Evolutionary conservation across 192 early-diverging fungal species (phyloP), one percentile per base, ranked within the genome.

Genomic region (Mortierella claussenii): DNA sequence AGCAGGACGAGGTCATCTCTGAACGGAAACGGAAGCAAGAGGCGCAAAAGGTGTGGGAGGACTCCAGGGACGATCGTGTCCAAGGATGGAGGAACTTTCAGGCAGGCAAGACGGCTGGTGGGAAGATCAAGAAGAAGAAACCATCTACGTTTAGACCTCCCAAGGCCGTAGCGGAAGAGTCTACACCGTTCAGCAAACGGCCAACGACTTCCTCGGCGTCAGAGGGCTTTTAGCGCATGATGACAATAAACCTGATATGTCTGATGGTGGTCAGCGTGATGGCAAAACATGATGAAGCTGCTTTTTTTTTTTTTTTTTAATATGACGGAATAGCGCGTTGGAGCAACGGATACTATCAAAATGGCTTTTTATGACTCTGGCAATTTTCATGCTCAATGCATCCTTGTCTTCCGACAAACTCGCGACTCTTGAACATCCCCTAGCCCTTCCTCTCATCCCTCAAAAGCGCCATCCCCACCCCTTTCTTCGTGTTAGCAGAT

Each of bases 41-140:
- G 36, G 83, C 85, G 17, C 74, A 78, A 17, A 85, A 87, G 53
- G 68, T 82, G 44, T 89, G 87, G 87, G 87, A 89, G 54, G 83
- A 80, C 23, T 78, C 79, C 23, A 57, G 87, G 47, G 86, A 89
- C 28, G 78, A 82, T 18, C 78, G 87, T 40, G 87, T 89, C 0
- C 83, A 82, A 34, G 83, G 84, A 24, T 89, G 87, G 87, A 76
- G 87, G 46, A 81, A 85, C 62, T 89, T 89, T 59, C 82, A 85
- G 43, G 83, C 84, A 24, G 86, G 86, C 32, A 81, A 76, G 46
- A 73, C 65, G 1, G 42, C 61, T 12, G 58, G 63, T 6, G 69
- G 63, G 10, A 70, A 64, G 45, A 68, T 79, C 46, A 86, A 86
- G 69, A 83, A 83, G 59, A 87, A 85, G 34, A 87, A 85, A 49